These are phyloP conservation scores for Xylaria hypoxylon DNA, from an alignment of 2,329 filamentous ascomycete species.

Conservation along the genomic window DNA sequence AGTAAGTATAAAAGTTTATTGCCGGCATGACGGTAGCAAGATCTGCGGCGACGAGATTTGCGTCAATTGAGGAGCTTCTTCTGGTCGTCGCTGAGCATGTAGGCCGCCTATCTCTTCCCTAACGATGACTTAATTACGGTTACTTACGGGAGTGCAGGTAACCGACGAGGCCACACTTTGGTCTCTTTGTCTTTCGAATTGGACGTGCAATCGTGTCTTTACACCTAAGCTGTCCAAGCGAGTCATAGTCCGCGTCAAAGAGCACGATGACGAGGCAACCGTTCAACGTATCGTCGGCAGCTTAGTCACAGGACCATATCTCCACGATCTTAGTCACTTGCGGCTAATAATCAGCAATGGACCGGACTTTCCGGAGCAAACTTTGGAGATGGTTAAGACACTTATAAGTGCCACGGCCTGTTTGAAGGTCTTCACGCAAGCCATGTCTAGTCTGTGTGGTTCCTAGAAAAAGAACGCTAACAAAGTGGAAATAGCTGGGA, in stretches of 20 bases:
- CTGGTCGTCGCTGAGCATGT: constrained; percentile 32
- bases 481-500: constrained; percentile 26
- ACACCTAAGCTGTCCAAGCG: constrained; percentile 28
- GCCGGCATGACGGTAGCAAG: constrained; percentile 1
- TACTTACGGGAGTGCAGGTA: constrained; percentile 15
- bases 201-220: constrained; percentile 36
- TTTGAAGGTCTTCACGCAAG: constrained; percentile 34
- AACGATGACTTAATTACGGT: background rate
- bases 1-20: background rate
- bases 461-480: background rate
- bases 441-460: background rate
- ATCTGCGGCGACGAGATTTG: constrained; percentile 30
- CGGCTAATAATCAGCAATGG: constrained; percentile 23
- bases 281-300: constrained; percentile 15
- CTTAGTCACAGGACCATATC: constrained; percentile 29
- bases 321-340: constrained; percentile 25
- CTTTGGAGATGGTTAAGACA: constrained; percentile 20
- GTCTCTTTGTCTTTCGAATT: constrained; percentile 29
- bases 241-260: constrained; percentile 14
- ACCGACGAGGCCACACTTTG: constrained; percentile 28
- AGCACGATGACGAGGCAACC: constrained; percentile 11
- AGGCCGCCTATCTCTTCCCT: background rate
- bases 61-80: constrained; percentile 35
- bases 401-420: constrained; percentile 13
- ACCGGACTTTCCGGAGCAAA: constrained; percentile 14